Evolutionary conservation across 495 filamentous ascomycete species (phyloP).

Genomic region (Lasiosphaeria hispida): DNA sequence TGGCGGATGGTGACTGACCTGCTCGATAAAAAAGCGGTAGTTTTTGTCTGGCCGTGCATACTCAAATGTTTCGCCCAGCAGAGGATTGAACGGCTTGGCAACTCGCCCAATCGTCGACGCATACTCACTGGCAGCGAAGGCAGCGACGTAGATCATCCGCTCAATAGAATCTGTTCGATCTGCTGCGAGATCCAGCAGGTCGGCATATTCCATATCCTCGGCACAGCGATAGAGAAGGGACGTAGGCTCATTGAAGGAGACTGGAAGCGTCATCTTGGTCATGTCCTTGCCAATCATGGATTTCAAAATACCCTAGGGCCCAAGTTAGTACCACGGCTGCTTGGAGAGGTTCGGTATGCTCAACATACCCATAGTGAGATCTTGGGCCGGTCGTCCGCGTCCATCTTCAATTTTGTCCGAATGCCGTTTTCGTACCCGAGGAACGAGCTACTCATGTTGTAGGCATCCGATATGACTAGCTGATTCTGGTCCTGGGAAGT

Average conservation of each 20-base stretch:
- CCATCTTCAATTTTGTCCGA: slow-evolving; percentile 76
- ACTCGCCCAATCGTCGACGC: slow-evolving; percentile 95
- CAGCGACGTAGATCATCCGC: slow-evolving; percentile 92
- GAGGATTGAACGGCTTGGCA: slow-evolving; percentile 96
- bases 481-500: slow-evolving; percentile 42
- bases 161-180: slow-evolving; percentile 84
- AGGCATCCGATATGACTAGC: slow-evolving; percentile 43
- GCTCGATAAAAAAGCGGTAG: slow-evolving; percentile 97
- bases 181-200: slow-evolving; percentile 86
- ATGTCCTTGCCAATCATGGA: slow-evolving; percentile 99
- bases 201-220: slow-evolving; percentile 96
- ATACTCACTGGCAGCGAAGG: slow-evolving; percentile 93
- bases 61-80: slow-evolving; percentile 95
- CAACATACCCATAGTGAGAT: slow-evolving; percentile 88
- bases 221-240: slow-evolving; percentile 93
- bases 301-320: slow-evolving; percentile 82
- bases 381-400: slow-evolving; percentile 87
- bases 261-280: slow-evolving; percentile 98
- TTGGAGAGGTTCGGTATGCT: neutral
- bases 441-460: slow-evolving; percentile 73
- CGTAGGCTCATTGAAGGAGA: slow-evolving; percentile 98
- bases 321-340: neutral
- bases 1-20: slow-evolving; percentile 97
- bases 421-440: slow-evolving; percentile 87
- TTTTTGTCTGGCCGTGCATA: slow-evolving; percentile 93